Percentiles rank a stretch among this genome's conserved stretches.
These are phyloP conservation scores for Dryadomyces sulphureus DNA, from an alignment of 2,329 filamentous ascomycete genomes.

Conservation along the genomic window DNA sequence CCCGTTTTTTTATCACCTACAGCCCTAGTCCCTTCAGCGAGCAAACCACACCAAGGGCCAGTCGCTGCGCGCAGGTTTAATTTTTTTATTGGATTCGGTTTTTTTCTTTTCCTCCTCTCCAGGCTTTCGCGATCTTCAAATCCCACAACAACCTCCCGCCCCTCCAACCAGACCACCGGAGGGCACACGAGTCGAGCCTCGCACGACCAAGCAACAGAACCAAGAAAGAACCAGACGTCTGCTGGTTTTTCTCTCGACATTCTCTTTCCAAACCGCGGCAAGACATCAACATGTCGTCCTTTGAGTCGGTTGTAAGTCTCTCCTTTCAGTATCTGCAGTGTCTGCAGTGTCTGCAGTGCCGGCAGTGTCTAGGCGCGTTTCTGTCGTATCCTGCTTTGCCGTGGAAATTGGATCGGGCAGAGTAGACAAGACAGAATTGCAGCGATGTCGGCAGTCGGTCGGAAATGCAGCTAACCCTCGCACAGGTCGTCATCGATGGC, in stretches of 20 bases:
- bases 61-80: slow-evolving; percentile 4
- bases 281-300: slow-evolving; percentile 55
- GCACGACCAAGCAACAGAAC: not conserved
- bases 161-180: slow-evolving; percentile 7
- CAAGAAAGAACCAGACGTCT: not conserved
- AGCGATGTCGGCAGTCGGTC: no score
- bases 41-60: slow-evolving; percentile 4
- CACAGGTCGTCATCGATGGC: slow-evolving; percentile 95
- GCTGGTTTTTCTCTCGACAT: slow-evolving; percentile 10
- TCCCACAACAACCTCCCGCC: slow-evolving; percentile 4
- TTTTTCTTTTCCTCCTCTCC: slow-evolving; percentile 3
- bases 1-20: not conserved
- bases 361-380: slow-evolving; percentile 2
- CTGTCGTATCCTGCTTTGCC: not conserved
- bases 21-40: slow-evolving; percentile 7
- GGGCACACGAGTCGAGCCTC: slow-evolving; percentile 3
- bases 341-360: not conserved
- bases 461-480: no score
- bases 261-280: no score
- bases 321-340: not conserved
- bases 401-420: no score
- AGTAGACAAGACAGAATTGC: no score
- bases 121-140: slow-evolving; percentile 9
- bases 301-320: slow-evolving; percentile 55
- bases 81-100: slow-evolving; percentile 7